phyloP scores from a whole-genome alignment of 1,139 yeast genomes.

The Saccharomyces hybrid region DNA sequence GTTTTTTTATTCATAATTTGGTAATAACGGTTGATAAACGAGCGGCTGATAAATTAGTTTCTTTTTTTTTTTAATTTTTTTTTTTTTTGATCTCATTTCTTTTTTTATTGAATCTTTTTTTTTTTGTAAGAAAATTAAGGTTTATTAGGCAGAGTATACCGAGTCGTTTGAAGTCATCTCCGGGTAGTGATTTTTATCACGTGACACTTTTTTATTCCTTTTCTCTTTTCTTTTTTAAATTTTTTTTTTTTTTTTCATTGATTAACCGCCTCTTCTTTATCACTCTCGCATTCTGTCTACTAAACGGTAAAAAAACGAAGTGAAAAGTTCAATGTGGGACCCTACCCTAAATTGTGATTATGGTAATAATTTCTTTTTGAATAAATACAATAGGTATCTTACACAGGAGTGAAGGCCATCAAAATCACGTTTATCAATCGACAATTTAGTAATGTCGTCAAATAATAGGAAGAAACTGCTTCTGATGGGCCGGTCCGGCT shows the following conservation, averaged over 20 bases:
- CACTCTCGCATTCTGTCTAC: not conserved
- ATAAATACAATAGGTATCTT: not conserved
- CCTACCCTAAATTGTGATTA: not conserved
- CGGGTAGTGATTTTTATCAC: not conserved
- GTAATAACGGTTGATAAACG: not conserved
- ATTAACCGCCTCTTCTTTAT: not conserved
- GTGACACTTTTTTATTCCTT: not conserved
- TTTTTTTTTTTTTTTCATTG: not conserved
- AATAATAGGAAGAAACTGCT: slow-evolving; percentile 29
- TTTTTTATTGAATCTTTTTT: not conserved
- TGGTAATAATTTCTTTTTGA: not conserved
- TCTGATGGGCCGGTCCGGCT: slow-evolving; percentile 82
- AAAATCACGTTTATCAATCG: not conserved
- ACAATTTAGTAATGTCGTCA: not conserved
- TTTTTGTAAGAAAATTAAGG: not conserved
- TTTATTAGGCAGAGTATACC: not conserved
- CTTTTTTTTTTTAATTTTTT: not conserved
- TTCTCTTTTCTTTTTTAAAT: not conserved
- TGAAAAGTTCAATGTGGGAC: not conserved
- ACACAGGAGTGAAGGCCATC: not conserved
- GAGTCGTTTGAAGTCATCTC: not conserved
- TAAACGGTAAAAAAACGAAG: not conserved
- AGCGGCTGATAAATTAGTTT: not conserved
- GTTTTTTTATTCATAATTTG: not conserved
- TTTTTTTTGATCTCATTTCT: not conserved